phyloP scores from a whole-genome alignment of 2,329 filamentous ascomycete genomes.

The Colletotrichum tofieldiae region DNA sequence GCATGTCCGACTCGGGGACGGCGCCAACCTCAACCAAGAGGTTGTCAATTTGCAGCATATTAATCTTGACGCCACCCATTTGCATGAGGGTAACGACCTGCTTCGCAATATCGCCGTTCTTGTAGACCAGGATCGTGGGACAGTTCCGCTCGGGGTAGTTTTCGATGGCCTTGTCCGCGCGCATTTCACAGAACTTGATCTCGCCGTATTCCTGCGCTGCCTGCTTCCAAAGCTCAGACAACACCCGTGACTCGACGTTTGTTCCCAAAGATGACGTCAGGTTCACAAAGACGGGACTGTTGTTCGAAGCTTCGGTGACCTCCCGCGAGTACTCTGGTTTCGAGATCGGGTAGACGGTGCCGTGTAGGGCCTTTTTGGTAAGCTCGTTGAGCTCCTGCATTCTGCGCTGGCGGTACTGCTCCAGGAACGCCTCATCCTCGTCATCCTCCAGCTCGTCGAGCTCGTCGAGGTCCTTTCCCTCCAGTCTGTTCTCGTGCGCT shows the following conservation, averaged over 20 bases:
- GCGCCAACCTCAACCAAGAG: conserved; percentile 88
- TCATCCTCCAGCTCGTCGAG: conserved; percentile 94
- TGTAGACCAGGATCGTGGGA: conserved; percentile 93
- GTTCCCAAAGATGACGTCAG: conserved; percentile 83
- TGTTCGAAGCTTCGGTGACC: conserved; percentile 90
- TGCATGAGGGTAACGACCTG: conserved; percentile 93
- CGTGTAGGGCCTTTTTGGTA: conserved; percentile 84
- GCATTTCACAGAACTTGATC: conserved; percentile 97
- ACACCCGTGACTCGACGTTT: conserved; percentile 87
- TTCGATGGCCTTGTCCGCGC: conserved; percentile 93
- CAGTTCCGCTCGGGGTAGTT: conserved; percentile 96
- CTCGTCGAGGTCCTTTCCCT: conserved; percentile 95
- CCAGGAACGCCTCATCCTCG: conserved; percentile 93
- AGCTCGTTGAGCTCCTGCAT: conserved; percentile 85
- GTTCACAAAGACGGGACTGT: conserved; percentile 81
- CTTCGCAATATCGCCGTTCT: conserved; percentile 90
- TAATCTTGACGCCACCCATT: conserved; percentile 80
- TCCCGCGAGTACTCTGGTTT: conserved; percentile 95
- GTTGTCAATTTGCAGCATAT: conserved; percentile 83
- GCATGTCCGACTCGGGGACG: conserved; percentile 82
- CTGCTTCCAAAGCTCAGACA: conserved; percentile 89
- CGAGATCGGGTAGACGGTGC: conserved; percentile 92
- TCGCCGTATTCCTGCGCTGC: conserved; percentile 90
- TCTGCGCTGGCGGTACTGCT: conserved; percentile 89
- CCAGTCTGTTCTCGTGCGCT: conserved; percentile 92